phyloP scores from a whole-genome alignment of 805 yeast species.

The Cyberlindnera maritima region DNA sequence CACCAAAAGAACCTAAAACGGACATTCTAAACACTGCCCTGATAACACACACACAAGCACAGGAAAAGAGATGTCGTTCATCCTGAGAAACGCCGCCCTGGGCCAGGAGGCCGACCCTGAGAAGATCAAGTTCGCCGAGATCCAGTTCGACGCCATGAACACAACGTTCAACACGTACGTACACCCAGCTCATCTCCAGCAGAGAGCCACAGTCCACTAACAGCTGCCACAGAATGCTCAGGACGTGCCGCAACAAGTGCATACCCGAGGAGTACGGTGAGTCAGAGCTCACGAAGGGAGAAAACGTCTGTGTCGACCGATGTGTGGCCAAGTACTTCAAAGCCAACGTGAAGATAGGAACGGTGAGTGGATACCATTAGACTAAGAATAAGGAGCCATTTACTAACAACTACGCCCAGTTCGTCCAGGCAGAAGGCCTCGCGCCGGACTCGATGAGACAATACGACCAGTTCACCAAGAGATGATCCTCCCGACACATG shows the following conservation, averaged over 20 bases:
- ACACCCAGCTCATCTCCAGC: not conserved
- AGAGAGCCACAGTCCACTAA: not conserved
- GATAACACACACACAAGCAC: not conserved
- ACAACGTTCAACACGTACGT: constrained; percentile 46
- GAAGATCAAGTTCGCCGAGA: constrained; percentile 58
- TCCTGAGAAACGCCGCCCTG: constrained; percentile 43
- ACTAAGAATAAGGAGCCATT: not conserved
- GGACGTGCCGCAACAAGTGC: constrained; percentile 72
- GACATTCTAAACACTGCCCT: too few relatives aligned
- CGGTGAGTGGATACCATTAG: constrained; percentile 19
- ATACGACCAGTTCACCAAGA: constrained; percentile 17
- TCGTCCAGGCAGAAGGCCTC: constrained; percentile 24
- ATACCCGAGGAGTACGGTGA: constrained; percentile 85
- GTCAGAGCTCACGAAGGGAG: constrained; percentile 81
- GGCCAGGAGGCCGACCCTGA: constrained; percentile 56
- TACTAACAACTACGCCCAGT: constrained; percentile 10
- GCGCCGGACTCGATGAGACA: constrained; percentile 24
- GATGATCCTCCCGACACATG: constrained; percentile 1
- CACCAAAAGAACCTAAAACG: too few relatives aligned
- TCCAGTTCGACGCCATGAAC: constrained; percentile 66
- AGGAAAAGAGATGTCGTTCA: constrained; percentile 52
- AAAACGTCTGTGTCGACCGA: constrained; percentile 75
- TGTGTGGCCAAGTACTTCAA: constrained; percentile 82
- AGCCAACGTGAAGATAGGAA: constrained; percentile 65
- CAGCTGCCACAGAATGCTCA: constrained; percentile 41